Base-by-base conservation (phyloP, 768 basidiomycete genomes). In the Chlorophyllum brunneum region DNA sequence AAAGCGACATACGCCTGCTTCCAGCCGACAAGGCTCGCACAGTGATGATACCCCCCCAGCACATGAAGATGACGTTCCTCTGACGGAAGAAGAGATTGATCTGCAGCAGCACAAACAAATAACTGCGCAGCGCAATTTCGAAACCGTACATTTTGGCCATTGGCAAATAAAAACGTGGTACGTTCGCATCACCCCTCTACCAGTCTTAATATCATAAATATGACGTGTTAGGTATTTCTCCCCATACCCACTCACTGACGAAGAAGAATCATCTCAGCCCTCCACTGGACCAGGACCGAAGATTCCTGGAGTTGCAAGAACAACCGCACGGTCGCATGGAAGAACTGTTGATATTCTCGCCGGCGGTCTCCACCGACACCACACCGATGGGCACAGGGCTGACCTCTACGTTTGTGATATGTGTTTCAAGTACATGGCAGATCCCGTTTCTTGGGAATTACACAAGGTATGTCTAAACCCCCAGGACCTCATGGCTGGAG, bases 371-470 rank as follows among this genome's bases (percentile, higher is more conserved):
- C 71, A 73, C 27, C 73, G 82, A 18, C 70, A 73, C 15, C 69
- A 73, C 41, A 65, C 63, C 15, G 76, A 71, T 3, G 83, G 82
- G 56, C 74, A 75, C 43, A 38, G 37, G 16, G 68, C 81, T 15
- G 68, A 72, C 27, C 67, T 95, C 16, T 94, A 85, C 81, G 91
- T 95, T 4, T 95, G 93, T 64, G 88, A 94, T 59, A 79, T 82
- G 55, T 99, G 95, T 71, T 97, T 98, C 83, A 98, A 97, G 70
- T 99, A 99, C 64, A 92, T 94, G 86, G 73, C 82, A 2, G 86
- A 92, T 40, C 79, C 82, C 13, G 67, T 70, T 1, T 71, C 75
- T 18, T 95, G 88, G 83, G 86, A 78, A 55, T 55, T 83, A 55
- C 74, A 85, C 55, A 86, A 89, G 59, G 76, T 80, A 37, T 79